Conservation (phyloP, 2,329 filamentous ascomycete species). For the Colletotrichum echinochloae region DNA sequence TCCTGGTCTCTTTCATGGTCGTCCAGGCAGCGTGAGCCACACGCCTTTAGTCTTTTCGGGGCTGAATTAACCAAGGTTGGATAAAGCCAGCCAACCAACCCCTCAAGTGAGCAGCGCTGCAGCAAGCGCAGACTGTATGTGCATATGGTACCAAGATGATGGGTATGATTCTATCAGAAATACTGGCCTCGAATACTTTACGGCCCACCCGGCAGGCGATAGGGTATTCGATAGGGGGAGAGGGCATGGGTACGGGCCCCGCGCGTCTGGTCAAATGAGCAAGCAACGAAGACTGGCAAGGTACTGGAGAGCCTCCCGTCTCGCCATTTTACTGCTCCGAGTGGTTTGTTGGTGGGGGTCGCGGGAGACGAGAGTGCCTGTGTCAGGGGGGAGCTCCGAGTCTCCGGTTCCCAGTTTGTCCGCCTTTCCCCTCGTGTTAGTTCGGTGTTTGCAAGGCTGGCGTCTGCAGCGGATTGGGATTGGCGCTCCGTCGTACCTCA, state of each 20-base stretch:
- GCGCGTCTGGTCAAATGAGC: conserved; percentile 5
- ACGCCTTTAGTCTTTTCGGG: neutral
- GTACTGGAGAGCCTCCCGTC: conserved; percentile 4
- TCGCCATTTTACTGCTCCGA: neutral
- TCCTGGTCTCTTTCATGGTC: neutral
- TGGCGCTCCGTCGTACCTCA: conserved; percentile 4
- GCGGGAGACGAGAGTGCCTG: conserved; percentile 7
- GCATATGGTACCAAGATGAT: neutral
- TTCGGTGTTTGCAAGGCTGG: conserved; percentile 34
- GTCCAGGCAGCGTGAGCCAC: neutral
- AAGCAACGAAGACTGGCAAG: neutral
- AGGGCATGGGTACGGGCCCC: neutral
- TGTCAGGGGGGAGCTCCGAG: neutral
- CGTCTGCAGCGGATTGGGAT: conserved; percentile 26
- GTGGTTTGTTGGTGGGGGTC: conserved; percentile 9
- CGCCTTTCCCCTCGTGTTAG: neutral
- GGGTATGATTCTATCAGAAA: neutral
- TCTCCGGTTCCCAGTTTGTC: neutral
- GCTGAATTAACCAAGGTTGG: neutral
- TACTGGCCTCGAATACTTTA: neutral
- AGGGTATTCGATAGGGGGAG: conserved; percentile 6
- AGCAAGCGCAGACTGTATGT: neutral
- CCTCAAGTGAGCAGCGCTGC: neutral
- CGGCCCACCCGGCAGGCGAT: neutral
- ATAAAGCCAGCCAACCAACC: neutral